Evolutionary conservation across 1,284 basidiomycete genomes (phyloP), one percentile per base, ranked within the genome.

Genomic region (Heliocybe sulcata): DNA sequence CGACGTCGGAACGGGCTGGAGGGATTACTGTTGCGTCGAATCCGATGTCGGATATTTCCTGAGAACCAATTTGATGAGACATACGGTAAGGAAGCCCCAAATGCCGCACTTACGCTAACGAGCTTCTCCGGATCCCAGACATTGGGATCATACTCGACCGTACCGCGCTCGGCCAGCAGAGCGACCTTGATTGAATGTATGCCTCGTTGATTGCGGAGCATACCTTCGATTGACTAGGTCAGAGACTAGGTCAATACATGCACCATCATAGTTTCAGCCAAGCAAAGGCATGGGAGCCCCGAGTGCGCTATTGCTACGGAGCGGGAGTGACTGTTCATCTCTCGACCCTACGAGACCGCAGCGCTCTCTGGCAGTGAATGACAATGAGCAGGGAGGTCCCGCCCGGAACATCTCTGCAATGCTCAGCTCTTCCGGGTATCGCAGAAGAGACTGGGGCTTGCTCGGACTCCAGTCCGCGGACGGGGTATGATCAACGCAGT

Each of bases 1-100:
- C 77, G 1, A 75, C 76, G 62, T 93, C 88, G 9, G 80, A 74
- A 25, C 80, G 77, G 42, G 77, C 67, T 2, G 80, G 75, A 0
- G 85, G 83, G 51, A 94, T 83, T 56, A 83, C 72, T 0, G 85
- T 81, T 0, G 94, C 92, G 68, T 94, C 94, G 65, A 97, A 97
- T 14, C 94, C 94, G 52, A 94, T 89, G 71, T 96, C 93, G 16
- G 86, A 87, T 59, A 96, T 92, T 79, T 93, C 92, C 84, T 93
- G 68, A n/a, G n/a, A n/a, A n/a, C n/a, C n/a, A n/a, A n/a, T n/a
- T n/a, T 51, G 48, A 57, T 63, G 25, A 61, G 58, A 56, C 35
- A 58, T 56, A 52, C 22, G 50, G 29, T 50, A 9, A 55, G n/a
- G n/a, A n/a, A n/a, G n/a, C n/a, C n/a, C n/a, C n/a, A 23, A 35